Evolutionary conservation across 129 eudicot species (phyloP), one percentile per base, ranked within the genome.

Genomic region (Centaurea solstitialis): DNA sequence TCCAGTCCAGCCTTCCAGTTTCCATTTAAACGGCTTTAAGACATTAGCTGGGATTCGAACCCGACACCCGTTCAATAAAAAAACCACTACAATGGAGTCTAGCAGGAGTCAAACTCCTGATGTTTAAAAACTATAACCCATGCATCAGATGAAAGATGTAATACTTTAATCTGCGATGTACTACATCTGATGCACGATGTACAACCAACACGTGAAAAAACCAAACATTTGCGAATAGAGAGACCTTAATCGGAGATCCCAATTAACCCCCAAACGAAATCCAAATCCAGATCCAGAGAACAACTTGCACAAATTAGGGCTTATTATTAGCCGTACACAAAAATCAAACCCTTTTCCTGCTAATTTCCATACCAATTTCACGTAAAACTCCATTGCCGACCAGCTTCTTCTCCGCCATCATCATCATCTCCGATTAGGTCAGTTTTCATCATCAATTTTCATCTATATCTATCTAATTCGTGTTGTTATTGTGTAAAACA

Each of bases 351-450:
- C 22, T 41, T 70, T 70, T 70, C 73, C 45, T 69, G 73, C 73
- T 20, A 69, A 69, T 15, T 69, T 69, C 74, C 74, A 70, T 70
- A 70, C 74, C 40, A 70, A 70, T 70, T 70, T 70, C 74, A 70
- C 23, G 37, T 35, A 13, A 13, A 70, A 70, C 15, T 70, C 50
- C 50, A 70, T 70, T 50, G 74, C 26, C 50, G 74, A 35, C 74
- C 50, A 41, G 45, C 33, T 5, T 69, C 73, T 69, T 17, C 47
- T 69, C 26, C 50, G 74, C 35, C 50, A 10, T 70, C 24, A 35
- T 70, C 50, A 10, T 70, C 24, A 35, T 70, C 74, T 70, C 74
- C 50, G 74, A 35, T 70, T 17, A 35, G 74, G 74, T 70, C 50
- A 21, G 50, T 70, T 70, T 70, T 12, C 74, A 33, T 2, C 47